A percentile compares a stretch with the other conserved stretches of the same genome.
phyloP scores from a whole-genome alignment of 768 basidiomycete species.

The Chiua virens region DNA sequence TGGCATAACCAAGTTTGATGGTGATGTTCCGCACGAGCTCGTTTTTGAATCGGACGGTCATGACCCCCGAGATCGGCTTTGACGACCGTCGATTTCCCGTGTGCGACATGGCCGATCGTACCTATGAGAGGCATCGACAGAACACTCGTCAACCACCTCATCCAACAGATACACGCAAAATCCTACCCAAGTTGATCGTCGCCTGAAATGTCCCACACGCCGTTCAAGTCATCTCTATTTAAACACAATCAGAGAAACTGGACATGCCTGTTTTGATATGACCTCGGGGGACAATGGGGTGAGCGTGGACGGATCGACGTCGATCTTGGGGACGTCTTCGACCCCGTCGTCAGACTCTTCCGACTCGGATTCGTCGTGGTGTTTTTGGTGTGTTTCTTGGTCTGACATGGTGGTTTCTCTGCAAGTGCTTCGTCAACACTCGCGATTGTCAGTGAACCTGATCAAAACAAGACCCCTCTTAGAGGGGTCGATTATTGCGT shows the following conservation, averaged over 20 bases:
- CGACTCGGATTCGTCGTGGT: constrained; percentile 66
- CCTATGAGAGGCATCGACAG: constrained; percentile 44
- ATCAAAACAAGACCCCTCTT: constrained; percentile 14
- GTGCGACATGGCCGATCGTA: constrained; percentile 98
- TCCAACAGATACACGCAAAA: not conserved
- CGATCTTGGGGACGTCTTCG: constrained; percentile 60
- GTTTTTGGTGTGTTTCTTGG: constrained; percentile 67
- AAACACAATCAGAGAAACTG: not conserved
- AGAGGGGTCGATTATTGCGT: constrained; percentile 11
- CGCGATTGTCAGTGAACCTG: constrained; percentile 16
- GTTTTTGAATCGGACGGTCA: constrained; percentile 99
- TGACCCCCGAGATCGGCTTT: constrained; percentile 98
- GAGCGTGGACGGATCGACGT: constrained; percentile 79
- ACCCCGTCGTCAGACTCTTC: constrained; percentile 61
- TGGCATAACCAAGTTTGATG: constrained; percentile 98
- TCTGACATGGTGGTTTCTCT: constrained; percentile 50
- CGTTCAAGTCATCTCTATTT: not conserved
- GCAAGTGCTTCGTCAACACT: not conserved
- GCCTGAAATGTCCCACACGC: constrained; percentile 51
- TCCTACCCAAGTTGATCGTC: constrained; percentile 86
- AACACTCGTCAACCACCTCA: constrained; percentile 3
- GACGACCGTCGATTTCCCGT: constrained; percentile 95
- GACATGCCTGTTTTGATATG: constrained; percentile 83
- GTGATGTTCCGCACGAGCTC: constrained; percentile 99
- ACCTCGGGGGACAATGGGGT: constrained; percentile 89